phyloP scores from a whole-genome alignment of 495 filamentous ascomycete genomes.

The Entonaema liquescens region DNA sequence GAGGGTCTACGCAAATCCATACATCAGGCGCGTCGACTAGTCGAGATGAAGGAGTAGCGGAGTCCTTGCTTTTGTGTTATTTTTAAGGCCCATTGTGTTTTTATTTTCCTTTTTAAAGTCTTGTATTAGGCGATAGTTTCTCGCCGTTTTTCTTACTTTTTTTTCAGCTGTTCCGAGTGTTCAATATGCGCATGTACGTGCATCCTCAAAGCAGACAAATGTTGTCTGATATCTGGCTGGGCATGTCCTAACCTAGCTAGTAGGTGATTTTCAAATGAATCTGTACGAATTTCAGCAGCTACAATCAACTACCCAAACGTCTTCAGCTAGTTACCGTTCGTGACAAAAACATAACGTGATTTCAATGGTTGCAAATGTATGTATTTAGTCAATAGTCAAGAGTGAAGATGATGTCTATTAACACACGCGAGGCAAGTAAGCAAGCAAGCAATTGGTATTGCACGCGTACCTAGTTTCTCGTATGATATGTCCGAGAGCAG shows the following conservation, averaged over 20 bases:
- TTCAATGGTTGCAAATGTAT: too few species aligned
- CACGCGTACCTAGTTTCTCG: not conserved
- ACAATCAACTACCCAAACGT: too few species aligned
- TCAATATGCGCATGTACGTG: not conserved
- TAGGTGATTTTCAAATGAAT: not conserved
- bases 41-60: not conserved
- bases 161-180: not conserved
- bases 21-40: not conserved
- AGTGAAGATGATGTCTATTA: constrained; percentile 39
- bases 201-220: not conserved
- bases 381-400: constrained; percentile 4
- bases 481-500: not conserved
- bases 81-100: not conserved
- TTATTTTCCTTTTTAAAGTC: not conserved
- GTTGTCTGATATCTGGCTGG: too few species aligned
- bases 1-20: not conserved
- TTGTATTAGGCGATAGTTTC: not conserved
- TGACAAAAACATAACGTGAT: too few species aligned
- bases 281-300: not conserved
- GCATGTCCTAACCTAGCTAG: not conserved
- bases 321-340: too few species aligned
- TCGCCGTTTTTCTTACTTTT: too few species aligned
- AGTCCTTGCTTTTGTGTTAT: not conserved
- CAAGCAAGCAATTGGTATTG: not conserved
- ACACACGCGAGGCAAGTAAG: not conserved